Evolutionary conservation across 805 yeast species (phyloP), one percentile per base, ranked within the genome.

Genomic region (Candida mattraensis): DNA sequence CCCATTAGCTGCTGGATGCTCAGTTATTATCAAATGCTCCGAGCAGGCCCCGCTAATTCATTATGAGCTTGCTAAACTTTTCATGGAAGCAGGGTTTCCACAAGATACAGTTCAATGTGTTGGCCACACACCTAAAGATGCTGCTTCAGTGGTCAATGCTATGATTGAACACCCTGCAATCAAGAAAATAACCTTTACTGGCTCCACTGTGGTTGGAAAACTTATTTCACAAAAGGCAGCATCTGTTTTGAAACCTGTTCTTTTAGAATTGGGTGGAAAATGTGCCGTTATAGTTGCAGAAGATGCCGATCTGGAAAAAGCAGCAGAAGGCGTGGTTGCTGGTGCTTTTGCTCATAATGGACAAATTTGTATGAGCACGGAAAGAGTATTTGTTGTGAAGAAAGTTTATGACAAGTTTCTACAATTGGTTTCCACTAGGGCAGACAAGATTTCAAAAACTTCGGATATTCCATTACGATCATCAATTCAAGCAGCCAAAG

Each of bases 181-280:
- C 5, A 33, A 32, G 18, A 79, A 83, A 60, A 85, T 89, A 41
- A 70, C 87, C 61, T 84, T 82, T 60, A 89, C 98, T 4, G 97
- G 97, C n/a, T 79, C 83, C 22, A 70, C 74, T 13, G 56, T 16
- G 2, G 95, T 88, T 18, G 98, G 96, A 18, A 75, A 72, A 24
- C 74, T 86, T 34, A 76, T 89, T 23, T 82, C 91, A 17, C 64
- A 68, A 42, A 83, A 83, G 29, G 96, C 96, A 1, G 93, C 89
- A n/a, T 79, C 85, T 60, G 73, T 74, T 15, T 68, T 88, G 48
- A 86, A 94, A 1, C 96, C 96, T 0, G 72, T 72, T 11, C 63
- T 83, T 7, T 69, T 89, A 41, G 97, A 88, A 61, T 69, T 89
- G 25, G 96, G 97, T 36, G 97, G 97, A 5, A 89, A 89, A 60